These are phyloP conservation scores for Climacium dendroides DNA, from an alignment of 225 moss, liverwort and hornwort genomes.

Conservation along the genomic window DNA sequence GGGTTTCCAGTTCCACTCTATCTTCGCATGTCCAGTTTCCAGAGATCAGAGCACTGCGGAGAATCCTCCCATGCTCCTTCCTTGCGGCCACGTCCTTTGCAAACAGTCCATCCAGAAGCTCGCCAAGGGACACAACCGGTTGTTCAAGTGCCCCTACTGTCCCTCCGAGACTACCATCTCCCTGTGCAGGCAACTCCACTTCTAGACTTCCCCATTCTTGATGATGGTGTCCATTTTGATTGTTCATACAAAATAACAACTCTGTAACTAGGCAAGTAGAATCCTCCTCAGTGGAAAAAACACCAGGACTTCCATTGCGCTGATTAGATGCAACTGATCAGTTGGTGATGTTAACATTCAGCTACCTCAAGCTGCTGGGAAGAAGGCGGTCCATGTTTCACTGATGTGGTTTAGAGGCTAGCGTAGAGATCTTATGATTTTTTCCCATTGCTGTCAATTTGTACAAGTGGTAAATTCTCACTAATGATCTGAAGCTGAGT, in stretches of 20 bases:
- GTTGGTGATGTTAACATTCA: not conserved
- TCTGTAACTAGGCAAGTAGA: not conserved
- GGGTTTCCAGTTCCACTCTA: conserved; percentile 81
- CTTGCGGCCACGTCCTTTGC: conserved; percentile 90
- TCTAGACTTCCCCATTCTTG: conserved; percentile 7
- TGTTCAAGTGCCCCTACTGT: conserved; percentile 51
- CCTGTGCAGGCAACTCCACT: conserved; percentile 36
- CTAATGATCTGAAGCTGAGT: not conserved
- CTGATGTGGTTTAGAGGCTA: not conserved
- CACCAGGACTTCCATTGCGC: not conserved
- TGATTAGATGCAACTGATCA: not conserved
- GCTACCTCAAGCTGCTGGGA: not conserved
- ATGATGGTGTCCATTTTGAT: not conserved
- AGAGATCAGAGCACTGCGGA: conserved; percentile 72
- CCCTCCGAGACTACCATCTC: conserved; percentile 37
- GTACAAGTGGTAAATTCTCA: conserved; percentile 5
- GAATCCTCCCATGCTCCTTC: conserved; percentile 94
- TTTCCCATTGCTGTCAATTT: not conserved
- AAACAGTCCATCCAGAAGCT: conserved; percentile 82
- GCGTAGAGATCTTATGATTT: not conserved
- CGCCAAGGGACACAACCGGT: conserved; percentile 34
- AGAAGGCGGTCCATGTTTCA: not conserved
- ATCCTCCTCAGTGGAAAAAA: not conserved
- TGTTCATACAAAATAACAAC: not conserved
- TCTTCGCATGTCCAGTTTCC: conserved; percentile 90